Evolutionary conservation across 1,284 basidiomycete species (phyloP).

Genomic region (Malassezia nana): DNA sequence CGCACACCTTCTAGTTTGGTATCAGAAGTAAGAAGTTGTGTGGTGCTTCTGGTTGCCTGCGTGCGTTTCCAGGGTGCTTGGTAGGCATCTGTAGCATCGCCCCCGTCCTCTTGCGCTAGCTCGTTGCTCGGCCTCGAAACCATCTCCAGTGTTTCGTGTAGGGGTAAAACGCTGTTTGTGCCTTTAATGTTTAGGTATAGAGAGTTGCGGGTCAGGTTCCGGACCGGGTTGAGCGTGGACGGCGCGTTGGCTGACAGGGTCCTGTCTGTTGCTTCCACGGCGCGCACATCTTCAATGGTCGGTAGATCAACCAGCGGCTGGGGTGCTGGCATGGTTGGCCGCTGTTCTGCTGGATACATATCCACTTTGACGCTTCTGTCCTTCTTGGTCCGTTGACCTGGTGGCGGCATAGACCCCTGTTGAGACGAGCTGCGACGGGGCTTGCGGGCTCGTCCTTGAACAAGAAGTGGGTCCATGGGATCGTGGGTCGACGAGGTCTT

Average conservation of each 20-base stretch:
- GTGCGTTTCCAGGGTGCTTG: not conserved
- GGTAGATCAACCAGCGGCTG: slow-evolving; percentile 36
- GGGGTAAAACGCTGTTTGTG: not conserved
- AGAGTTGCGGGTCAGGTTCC: not conserved
- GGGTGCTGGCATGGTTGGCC: slow-evolving; percentile 22
- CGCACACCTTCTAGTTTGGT: not conserved
- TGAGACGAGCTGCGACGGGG: not conserved
- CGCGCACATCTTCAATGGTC: slow-evolving; percentile 44
- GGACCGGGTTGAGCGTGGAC: not conserved
- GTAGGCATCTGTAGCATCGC: not conserved
- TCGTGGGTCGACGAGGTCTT: slow-evolving; percentile 2
- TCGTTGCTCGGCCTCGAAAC: not conserved
- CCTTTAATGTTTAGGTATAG: not conserved
- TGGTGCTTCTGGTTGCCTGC: not conserved
- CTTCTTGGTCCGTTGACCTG: not conserved
- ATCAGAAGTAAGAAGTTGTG: not conserved
- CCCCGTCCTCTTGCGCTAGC: not conserved
- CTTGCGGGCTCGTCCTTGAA: not conserved
- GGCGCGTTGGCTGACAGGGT: not conserved
- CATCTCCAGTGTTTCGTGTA: slow-evolving; percentile 4
- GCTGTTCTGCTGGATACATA: not conserved
- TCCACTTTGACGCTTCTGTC: no score
- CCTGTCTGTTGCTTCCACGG: slow-evolving; percentile 32
- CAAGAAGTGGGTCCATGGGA: slow-evolving; percentile 8
- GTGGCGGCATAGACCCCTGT: not conserved